Evolutionary conservation across 208 protist species (phyloP).

Genomic region (Naegleria lovaniensis): DNA sequence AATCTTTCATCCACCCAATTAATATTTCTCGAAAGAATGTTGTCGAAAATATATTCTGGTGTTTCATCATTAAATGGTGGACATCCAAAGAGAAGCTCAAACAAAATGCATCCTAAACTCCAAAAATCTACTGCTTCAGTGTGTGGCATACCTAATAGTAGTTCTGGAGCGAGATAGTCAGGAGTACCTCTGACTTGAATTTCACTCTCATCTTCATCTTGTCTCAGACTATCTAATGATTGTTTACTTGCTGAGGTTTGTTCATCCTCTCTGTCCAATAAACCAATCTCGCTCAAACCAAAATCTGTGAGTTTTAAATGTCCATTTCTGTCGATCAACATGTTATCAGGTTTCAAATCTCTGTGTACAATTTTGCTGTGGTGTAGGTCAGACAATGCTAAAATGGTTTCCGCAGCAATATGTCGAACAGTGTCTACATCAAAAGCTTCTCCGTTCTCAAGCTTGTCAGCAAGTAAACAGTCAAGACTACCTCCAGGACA

Average conservation of each 20-base stretch:
- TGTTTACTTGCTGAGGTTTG: background rate
- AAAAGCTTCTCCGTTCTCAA: slow-evolving; percentile 62
- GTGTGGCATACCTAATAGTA: slow-evolving; percentile 18
- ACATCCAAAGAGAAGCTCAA: slow-evolving; percentile 53
- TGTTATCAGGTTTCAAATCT: slow-evolving; percentile 37
- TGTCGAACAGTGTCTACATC: slow-evolving; percentile 70
- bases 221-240: background rate
- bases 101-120: slow-evolving; percentile 24
- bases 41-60: slow-evolving; percentile 55
- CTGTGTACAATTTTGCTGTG: slow-evolving; percentile 28
- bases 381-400: slow-evolving; percentile 75
- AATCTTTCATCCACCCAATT: background rate
- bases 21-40: background rate
- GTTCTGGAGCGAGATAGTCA: slow-evolving; percentile 78
- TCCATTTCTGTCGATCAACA: slow-evolving; percentile 34
- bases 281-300: slow-evolving; percentile 30
- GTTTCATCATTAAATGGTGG: slow-evolving; percentile 71
- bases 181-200: slow-evolving; percentile 65
- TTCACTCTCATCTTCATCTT: background rate
- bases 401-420: slow-evolving; percentile 77
- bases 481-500: slow-evolving; percentile 83
- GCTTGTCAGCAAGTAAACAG: slow-evolving; percentile 64
- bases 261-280: slow-evolving; percentile 2
- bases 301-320: slow-evolving; percentile 40
- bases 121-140: slow-evolving; percentile 21